phyloP scores from a whole-genome alignment of 2,329 filamentous ascomycete species.

The Lecanicillium sp. region DNA sequence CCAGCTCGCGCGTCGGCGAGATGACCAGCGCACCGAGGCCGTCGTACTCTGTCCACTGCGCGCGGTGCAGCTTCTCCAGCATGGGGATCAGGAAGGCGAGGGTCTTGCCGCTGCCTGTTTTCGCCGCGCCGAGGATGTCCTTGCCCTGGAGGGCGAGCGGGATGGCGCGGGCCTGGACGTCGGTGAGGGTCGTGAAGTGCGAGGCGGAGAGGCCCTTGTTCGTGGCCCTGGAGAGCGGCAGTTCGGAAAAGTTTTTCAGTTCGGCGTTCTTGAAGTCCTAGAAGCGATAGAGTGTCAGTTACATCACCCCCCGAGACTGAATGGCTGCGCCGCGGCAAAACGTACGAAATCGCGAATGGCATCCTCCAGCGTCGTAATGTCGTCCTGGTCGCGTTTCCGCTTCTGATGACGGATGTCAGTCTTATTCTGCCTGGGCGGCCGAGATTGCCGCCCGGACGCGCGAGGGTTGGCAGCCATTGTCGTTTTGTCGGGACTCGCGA shows the following conservation, averaged over 20 bases:
- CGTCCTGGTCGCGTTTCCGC: conserved; percentile 32
- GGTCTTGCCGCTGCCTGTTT: conserved; percentile 93
- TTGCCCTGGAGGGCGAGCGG: conserved; percentile 76
- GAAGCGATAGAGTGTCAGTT: too few species aligned
- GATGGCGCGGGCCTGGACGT: conserved; percentile 86
- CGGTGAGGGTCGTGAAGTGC: conserved; percentile 85
- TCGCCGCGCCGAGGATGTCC: conserved; percentile 90
- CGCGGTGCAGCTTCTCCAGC: conserved; percentile 84
- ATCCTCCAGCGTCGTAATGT: conserved; percentile 28
- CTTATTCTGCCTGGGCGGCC: conserved; percentile 23
- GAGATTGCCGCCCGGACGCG: background rate
- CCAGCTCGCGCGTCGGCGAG: conserved; percentile 88
- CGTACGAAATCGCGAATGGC: conserved; percentile 30
- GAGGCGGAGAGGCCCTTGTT: conserved; percentile 72
- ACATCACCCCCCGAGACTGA: too few species aligned
- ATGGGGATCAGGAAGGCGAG: conserved; percentile 88
- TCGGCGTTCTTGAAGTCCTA: conserved; percentile 56
- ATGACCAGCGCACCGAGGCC: conserved; percentile 89
- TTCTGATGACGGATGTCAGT: conserved; percentile 31
- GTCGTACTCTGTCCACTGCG: conserved; percentile 84
- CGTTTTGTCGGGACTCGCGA: background rate
- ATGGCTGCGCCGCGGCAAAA: too few species aligned
- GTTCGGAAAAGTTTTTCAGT: conserved; percentile 67
- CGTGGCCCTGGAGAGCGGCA: conserved; percentile 81
- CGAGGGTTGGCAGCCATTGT: conserved; percentile 13